Evolutionary conservation across 306 rosid species (phyloP).

Genomic region (Alnus glutinosa): DNA sequence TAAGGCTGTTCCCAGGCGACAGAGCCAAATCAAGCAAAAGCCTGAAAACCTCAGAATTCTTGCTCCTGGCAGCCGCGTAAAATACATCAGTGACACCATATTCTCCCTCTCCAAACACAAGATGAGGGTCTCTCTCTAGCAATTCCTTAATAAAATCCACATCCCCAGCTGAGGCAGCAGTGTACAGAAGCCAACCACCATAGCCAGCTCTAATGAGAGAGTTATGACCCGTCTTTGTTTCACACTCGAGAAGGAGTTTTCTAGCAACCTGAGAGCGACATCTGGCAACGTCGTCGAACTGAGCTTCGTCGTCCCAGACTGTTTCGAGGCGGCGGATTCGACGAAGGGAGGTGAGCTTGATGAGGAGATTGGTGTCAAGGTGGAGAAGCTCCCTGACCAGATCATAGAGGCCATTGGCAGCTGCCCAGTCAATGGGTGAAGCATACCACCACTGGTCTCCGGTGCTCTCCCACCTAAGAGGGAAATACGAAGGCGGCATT

Average conservation of each 20-base stretch:
- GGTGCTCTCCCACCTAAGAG: constrained; percentile 92
- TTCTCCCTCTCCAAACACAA: constrained; percentile 91
- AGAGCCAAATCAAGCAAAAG: constrained; percentile 54
- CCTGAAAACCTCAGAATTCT: constrained; percentile 58
- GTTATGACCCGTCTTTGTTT: constrained; percentile 40
- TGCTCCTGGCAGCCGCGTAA: constrained; percentile 84
- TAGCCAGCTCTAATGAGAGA: constrained; percentile 88
- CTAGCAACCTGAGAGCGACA: constrained; percentile 70
- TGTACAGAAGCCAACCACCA: constrained; percentile 95
- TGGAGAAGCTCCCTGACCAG: constrained; percentile 85
- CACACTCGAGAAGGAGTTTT: constrained; percentile 63
- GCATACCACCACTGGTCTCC: constrained; percentile 98
- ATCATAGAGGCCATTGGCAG: constrained; percentile 84
- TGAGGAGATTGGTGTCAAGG: constrained; percentile 79
- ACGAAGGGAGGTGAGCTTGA: constrained; percentile 86
- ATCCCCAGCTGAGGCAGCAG: constrained; percentile 93
- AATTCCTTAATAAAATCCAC: constrained; percentile 57
- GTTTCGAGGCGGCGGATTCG: constrained; percentile 90
- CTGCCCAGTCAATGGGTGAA: constrained; percentile 88
- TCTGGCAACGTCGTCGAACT: constrained; percentile 59
- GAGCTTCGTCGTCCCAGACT: constrained; percentile 83
- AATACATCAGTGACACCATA: constrained; percentile 82
- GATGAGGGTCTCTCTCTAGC: constrained; percentile 53
- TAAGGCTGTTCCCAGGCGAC: constrained; percentile 38
- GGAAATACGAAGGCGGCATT: constrained; percentile 61